Evolutionary conservation across 495 filamentous ascomycete species (phyloP).

Genomic region (Bathelium albidoporum): DNA sequence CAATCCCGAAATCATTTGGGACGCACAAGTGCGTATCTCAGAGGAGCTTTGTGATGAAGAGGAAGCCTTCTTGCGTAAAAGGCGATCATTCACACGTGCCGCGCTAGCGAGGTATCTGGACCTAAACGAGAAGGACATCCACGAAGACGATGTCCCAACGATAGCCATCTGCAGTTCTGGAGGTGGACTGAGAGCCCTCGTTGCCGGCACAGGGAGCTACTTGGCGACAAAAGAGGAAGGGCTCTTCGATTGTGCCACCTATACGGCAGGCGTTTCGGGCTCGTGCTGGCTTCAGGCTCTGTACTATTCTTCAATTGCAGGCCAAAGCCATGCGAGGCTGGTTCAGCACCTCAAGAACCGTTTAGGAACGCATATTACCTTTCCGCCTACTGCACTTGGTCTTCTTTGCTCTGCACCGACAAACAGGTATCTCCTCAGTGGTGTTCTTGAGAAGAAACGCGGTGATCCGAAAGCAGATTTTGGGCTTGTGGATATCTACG

Average conservation of each 20-base stretch:
- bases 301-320: slow-evolving; percentile 74
- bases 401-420: slow-evolving; percentile 73
- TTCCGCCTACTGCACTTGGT: slow-evolving; percentile 69
- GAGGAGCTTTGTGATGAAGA: slow-evolving; percentile 78
- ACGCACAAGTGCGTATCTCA: slow-evolving; percentile 72
- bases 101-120: slow-evolving; percentile 74
- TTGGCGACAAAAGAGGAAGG: slow-evolving; percentile 72
- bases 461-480: slow-evolving; percentile 72
- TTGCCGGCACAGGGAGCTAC: slow-evolving; percentile 79
- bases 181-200: slow-evolving; percentile 78
- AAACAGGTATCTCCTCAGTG: slow-evolving; percentile 82
- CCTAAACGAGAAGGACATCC: slow-evolving; percentile 65
- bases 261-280: slow-evolving; percentile 88
- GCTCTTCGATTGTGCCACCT: slow-evolving; percentile 85
- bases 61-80: slow-evolving; percentile 52
- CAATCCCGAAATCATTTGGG: slow-evolving; percentile 74
- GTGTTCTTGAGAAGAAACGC: slow-evolving; percentile 79
- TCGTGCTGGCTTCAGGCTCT: slow-evolving; percentile 91
- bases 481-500: slow-evolving; percentile 87
- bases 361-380: slow-evolving; percentile 79
- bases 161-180: slow-evolving; percentile 93
- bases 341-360: slow-evolving; percentile 79
- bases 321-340: slow-evolving; percentile 49
- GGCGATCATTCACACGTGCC: slow-evolving; percentile 52
- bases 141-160: slow-evolving; percentile 81